Evolutionary conservation across 345 rosid genomes (phyloP).

Genomic region (Eucalyptus sp.): DNA sequence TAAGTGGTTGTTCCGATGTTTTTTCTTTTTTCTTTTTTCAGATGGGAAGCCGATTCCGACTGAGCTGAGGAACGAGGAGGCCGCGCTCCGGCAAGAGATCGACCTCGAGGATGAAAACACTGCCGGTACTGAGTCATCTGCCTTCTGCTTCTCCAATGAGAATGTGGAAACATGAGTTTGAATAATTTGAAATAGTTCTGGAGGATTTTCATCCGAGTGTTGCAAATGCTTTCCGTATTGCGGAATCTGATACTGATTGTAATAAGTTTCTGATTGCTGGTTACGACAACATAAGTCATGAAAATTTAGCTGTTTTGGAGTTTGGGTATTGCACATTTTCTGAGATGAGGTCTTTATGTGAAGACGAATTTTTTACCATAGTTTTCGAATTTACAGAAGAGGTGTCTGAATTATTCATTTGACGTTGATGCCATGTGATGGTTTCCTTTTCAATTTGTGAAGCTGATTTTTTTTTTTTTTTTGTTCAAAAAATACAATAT

Average conservation of each 20-base stretch:
- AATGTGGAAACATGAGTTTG: not conserved
- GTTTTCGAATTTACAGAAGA: not conserved
- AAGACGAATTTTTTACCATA: not conserved
- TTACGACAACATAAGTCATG: not conserved
- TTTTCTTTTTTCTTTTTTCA: not conserved
- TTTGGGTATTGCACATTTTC: not conserved
- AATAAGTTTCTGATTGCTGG: not conserved
- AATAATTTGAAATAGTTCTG: not conserved
- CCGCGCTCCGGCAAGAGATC: slow-evolving; percentile 72
- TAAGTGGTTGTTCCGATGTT: not conserved
- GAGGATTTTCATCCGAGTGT: not conserved
- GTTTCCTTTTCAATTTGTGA: not conserved
- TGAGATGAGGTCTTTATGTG: not conserved
- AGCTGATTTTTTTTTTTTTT: not conserved
- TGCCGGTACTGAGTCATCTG: slow-evolving; percentile 15
- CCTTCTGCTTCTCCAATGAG: not conserved
- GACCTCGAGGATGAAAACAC: slow-evolving; percentile 84
- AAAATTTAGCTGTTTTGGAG: not conserved
- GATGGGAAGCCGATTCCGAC: slow-evolving; percentile 97
- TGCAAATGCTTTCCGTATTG: not conserved
- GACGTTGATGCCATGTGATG: not conserved
- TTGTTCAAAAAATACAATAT: not conserved
- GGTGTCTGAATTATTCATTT: not conserved
- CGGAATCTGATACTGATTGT: not conserved
- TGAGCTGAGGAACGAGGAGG: slow-evolving; percentile 78